A percentile compares a stretch with the other conserved stretches of the same genome.
Conservation (phyloP, 108 stramenopile species). For the Cyclotella kingstonii region DNA sequence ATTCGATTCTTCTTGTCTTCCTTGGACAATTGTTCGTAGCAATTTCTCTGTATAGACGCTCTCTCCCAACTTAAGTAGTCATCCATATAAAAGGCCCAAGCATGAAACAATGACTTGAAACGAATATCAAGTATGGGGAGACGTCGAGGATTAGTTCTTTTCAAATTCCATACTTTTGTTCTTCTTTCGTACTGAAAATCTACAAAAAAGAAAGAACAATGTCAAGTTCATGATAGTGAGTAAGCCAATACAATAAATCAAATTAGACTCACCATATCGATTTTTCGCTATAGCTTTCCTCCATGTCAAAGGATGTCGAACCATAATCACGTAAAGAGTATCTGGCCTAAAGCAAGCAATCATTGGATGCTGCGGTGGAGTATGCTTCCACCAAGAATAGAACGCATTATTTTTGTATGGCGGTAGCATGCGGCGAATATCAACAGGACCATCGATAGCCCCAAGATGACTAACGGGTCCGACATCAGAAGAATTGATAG, state of each 20-base stretch:
- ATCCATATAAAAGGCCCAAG: conserved; percentile 23
- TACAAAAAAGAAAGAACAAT: background rate
- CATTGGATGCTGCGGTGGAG: conserved; percentile 30
- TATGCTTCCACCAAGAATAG: conserved; percentile 28
- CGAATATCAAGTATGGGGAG: conserved; percentile 9
- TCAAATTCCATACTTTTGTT: conserved; percentile 7
- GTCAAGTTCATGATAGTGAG: background rate
- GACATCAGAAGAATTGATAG: background rate
- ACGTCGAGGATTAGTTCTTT: conserved; percentile 10
- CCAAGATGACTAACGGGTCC: background rate
- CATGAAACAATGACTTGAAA: conserved; percentile 16
- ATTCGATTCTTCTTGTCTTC: background rate
- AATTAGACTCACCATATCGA: background rate
- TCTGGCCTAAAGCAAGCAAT: conserved; percentile 20
- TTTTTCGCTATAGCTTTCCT: conserved; percentile 10
- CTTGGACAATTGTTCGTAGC: background rate
- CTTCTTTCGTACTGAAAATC: conserved; percentile 4
- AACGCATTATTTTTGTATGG: conserved; percentile 6
- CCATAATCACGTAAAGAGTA: conserved; percentile 23
- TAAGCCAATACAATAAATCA: background rate
- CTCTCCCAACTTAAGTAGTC: conserved; percentile 20
- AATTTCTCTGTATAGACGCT: conserved; percentile 7
- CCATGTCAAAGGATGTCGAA: conserved; percentile 20
- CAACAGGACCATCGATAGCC: background rate
- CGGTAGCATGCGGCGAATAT: background rate